Conservation (phyloP, 1,284 basidiomycete genomes). For the Tylopilus microsporus region DNA sequence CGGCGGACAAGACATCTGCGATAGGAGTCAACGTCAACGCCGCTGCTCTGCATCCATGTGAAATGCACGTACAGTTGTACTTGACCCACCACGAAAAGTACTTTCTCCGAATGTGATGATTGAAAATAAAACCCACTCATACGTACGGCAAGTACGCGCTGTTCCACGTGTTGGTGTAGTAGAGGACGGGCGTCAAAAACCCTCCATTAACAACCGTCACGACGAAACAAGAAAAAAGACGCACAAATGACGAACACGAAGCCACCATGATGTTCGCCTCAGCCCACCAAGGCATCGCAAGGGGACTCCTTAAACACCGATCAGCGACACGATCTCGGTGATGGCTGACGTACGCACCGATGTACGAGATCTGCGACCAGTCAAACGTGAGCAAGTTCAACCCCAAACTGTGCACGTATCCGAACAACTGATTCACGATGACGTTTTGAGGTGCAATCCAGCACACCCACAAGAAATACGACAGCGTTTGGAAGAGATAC, state of each 20-base stretch:
- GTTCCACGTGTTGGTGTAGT: slow-evolving; percentile 62
- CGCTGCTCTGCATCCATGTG: too few relatives aligned
- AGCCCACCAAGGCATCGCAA: slow-evolving; percentile 70
- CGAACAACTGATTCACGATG: slow-evolving; percentile 72
- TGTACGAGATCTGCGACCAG: slow-evolving; percentile 55
- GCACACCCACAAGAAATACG: slow-evolving; percentile 68
- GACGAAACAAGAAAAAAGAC: neutral
- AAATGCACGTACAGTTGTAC: slow-evolving; percentile 44
- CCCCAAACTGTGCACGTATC: slow-evolving; percentile 69
- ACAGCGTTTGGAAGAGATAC: slow-evolving; percentile 67
- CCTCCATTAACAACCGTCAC: slow-evolving; percentile 12
- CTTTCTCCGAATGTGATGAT: slow-evolving; percentile 46
- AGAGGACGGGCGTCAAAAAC: slow-evolving; percentile 67
- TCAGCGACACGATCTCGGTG: neutral
- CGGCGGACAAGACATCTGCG: slow-evolving; percentile 47
- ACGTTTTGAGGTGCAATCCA: slow-evolving; percentile 75
- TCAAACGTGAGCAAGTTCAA: slow-evolving; percentile 67
- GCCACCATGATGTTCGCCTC: slow-evolving; percentile 76
- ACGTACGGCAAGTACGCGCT: slow-evolving; percentile 50
- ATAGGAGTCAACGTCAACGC: neutral
- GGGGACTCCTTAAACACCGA: slow-evolving; percentile 39
- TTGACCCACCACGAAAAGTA: slow-evolving; percentile 53
- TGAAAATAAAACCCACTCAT: slow-evolving; percentile 46
- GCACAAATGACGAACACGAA: slow-evolving; percentile 71
- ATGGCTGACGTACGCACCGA: slow-evolving; percentile 30